Conservation (phyloP, 2,329 filamentous ascomycete genomes). For the Aspergillus brasiliensis region DNA sequence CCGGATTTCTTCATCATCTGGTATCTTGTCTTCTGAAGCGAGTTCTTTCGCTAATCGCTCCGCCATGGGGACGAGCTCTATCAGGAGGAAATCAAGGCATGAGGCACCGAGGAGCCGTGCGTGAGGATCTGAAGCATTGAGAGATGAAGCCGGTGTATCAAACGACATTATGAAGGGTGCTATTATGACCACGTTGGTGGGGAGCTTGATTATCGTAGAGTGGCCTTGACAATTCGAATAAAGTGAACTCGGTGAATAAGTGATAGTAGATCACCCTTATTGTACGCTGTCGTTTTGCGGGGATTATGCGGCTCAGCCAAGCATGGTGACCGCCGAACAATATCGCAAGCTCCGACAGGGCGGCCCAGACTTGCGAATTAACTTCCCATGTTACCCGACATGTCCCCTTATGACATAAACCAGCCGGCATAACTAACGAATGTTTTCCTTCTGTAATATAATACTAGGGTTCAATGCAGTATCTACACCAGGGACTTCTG, state of each 20-base stretch:
- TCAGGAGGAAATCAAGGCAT: conserved; percentile 90
- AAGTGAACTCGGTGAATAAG: not conserved
- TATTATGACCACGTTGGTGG: not conserved
- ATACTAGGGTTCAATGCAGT: too few species aligned
- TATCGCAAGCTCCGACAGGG: not conserved
- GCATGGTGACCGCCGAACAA: not conserved
- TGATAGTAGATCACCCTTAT: not conserved
- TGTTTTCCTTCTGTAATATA: too few species aligned
- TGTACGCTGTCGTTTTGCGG: not conserved
- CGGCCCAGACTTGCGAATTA: not conserved
- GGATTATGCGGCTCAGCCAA: not conserved
- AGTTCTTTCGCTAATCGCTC: conserved; percentile 80
- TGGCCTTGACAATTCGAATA: not conserved
- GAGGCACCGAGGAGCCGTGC: conserved; percentile 79
- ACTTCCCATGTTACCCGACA: too few species aligned
- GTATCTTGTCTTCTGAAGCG: conserved; percentile 28
- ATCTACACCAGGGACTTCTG: too few species aligned
- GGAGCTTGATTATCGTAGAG: not conserved
- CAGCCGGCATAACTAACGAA: too few species aligned
- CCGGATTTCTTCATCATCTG: conserved; percentile 69
- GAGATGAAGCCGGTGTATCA: conserved; percentile 68
- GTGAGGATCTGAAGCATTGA: conserved; percentile 71
- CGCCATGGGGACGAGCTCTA: conserved; percentile 93
- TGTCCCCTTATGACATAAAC: too few species aligned
- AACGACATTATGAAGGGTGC: conserved; percentile 63